Conservation (phyloP, 164 flowering plant species). For the Kalanchoe fedtschenkoi region DNA sequence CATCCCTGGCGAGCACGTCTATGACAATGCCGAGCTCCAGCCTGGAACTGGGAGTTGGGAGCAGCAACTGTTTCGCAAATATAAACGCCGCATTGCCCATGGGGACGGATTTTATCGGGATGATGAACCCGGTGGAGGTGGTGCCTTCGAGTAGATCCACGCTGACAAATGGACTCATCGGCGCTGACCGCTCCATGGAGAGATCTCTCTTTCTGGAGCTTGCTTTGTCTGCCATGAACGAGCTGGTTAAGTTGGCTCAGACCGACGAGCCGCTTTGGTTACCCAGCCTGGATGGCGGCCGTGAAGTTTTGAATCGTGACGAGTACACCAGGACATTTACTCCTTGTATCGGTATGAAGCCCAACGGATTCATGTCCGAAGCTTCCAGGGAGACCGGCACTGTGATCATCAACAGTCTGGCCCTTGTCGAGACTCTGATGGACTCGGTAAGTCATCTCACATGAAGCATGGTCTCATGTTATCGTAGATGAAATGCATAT, state of each 20-base stretch:
- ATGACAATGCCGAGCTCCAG: conserved; percentile 37
- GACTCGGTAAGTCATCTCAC: conserved; percentile 47
- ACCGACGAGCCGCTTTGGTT: conserved; percentile 65
- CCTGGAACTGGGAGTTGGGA: conserved; percentile 76
- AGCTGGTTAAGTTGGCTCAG: conserved; percentile 77
- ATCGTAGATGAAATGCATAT: neutral
- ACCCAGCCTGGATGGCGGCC: conserved; percentile 45
- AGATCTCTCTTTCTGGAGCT: conserved; percentile 76
- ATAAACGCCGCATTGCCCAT: conserved; percentile 1
- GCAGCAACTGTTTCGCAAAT: conserved; percentile 34
- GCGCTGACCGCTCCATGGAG: conserved; percentile 50
- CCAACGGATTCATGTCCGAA: conserved; percentile 67
- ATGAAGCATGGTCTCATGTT: neutral
- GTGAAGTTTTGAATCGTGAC: conserved; percentile 54
- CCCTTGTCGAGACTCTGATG: conserved; percentile 89
- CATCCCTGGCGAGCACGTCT: neutral
- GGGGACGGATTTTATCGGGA: conserved; percentile 30
- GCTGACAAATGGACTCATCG: conserved; percentile 9
- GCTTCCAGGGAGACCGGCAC: conserved; percentile 72
- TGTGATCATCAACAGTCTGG: conserved; percentile 82
- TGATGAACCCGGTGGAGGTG: conserved; percentile 2
- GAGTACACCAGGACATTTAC: conserved; percentile 56
- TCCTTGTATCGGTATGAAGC: conserved; percentile 70
- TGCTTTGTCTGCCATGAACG: conserved; percentile 91
- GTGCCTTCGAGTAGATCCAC: conserved; percentile 25